Evolutionary conservation across 352 stramenopile genomes (phyloP), one percentile per base, ranked within the genome.

Genomic region (Halophytophthora polymorphica): DNA sequence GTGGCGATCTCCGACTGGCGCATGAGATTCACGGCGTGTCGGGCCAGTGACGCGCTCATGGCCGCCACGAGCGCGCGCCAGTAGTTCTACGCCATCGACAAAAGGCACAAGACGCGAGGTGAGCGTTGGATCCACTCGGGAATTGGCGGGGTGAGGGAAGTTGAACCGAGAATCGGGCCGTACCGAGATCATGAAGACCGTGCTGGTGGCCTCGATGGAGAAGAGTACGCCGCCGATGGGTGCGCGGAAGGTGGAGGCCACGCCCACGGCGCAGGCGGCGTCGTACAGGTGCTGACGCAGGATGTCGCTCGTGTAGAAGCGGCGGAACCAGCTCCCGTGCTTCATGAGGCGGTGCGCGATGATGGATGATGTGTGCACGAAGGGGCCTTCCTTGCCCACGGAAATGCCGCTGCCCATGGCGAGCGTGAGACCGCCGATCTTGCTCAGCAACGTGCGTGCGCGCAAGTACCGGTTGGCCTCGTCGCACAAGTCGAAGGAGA

Each of bases 331-430:
- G 3, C 57, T 61, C 6, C 86, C 42, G 43, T 77, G 71, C 64
- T 83, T 81, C 69, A 98, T 90, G 23, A 97, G 48, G 22, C 73
- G 69, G 45, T 97, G 83, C 21, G 79, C 78, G 21, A 97, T 81
- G 53, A 93, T 91, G 19, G 77, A 93, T 14, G 77, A 76, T 0
- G 84, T 90, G 72, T 98, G 93, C 6, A 99, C 93, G 73, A 99
- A 99, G 11, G 97, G 95, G 2, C 97, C 97, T 78, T 99, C 97
- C 52, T 96, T 98, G 22, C 97, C 97, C 1, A 98, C 82, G 6
- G 92, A 95, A 41, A 99, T 74, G 13, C 94, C 96, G 28, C 80
- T 92, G 0, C 90, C 77, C 12, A 98, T 72, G 13, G 84, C 87
- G 29, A 97, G 90, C 3, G 88, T 84, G 0, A 98, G 85, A n/a